These are phyloP conservation scores for Colletotrichum graminicola DNA, from an alignment of 2,329 filamentous ascomycete genomes.

Conservation along the genomic window DNA sequence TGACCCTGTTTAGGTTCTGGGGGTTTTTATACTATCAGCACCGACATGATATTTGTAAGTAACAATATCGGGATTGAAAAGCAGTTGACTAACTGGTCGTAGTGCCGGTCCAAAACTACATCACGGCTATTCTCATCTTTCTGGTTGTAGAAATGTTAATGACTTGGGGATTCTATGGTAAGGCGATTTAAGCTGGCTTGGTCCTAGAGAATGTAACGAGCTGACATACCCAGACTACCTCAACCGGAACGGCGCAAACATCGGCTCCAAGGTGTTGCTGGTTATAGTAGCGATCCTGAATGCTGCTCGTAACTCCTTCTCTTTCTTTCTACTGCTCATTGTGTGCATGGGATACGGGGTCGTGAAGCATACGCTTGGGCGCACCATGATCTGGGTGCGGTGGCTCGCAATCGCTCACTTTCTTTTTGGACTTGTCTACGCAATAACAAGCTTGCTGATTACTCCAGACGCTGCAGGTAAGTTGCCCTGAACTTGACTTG, in stretches of 20 bases:
- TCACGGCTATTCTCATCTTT: slow-evolving; percentile 95
- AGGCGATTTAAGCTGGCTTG: slow-evolving; percentile 42
- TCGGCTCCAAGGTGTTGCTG: slow-evolving; percentile 86
- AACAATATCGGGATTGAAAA: not conserved
- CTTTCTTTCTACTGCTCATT: slow-evolving; percentile 96
- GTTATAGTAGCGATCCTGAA: slow-evolving; percentile 94
- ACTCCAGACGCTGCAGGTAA: slow-evolving; percentile 85
- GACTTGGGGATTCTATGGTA: slow-evolving; percentile 98
- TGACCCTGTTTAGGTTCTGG: slow-evolving; percentile 75
- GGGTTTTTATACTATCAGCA: slow-evolving; percentile 96
- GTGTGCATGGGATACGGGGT: slow-evolving; percentile 99
- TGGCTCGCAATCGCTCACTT: slow-evolving; percentile 94
- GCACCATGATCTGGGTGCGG: slow-evolving; percentile 94
- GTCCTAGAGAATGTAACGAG: not conserved
- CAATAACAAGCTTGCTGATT: slow-evolving; percentile 87
- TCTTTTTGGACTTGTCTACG: slow-evolving; percentile 93
- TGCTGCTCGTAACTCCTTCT: slow-evolving; percentile 95
- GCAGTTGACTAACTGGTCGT: slow-evolving; percentile 26
- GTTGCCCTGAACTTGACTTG: slow-evolving; percentile 43
- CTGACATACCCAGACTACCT: slow-evolving; percentile 79
- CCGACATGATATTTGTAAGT: slow-evolving; percentile 76
- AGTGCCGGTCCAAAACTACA: slow-evolving; percentile 98
- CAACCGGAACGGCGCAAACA: slow-evolving; percentile 88
- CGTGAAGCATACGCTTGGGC: slow-evolving; percentile 91
- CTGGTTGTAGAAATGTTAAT: slow-evolving; percentile 96